A percentile compares a stretch with the other conserved stretches of the same genome.
These are phyloP conservation scores for Ophiocordyceps unilateralis DNA, from an alignment of 2,329 filamentous ascomycete genomes.

Conservation along the genomic window DNA sequence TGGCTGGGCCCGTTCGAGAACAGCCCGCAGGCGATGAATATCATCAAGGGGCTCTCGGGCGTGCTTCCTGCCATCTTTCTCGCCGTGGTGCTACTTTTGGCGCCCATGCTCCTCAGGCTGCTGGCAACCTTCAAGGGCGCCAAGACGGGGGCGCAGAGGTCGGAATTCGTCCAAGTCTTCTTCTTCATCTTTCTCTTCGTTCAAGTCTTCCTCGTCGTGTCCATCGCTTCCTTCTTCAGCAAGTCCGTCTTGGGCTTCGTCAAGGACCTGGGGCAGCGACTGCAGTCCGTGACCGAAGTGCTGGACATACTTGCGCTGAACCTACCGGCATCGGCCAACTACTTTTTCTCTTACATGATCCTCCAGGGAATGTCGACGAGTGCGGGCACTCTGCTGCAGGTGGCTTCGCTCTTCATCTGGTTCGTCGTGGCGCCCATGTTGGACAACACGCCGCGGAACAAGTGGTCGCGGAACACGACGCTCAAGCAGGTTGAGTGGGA, in stretches of 20 bases:
- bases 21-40: conserved; percentile 40
- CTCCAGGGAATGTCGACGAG: conserved; percentile 84
- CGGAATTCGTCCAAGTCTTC: conserved; percentile 75
- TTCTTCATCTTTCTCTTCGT: conserved; percentile 93
- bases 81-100: conserved; percentile 58
- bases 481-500: conserved; percentile 75
- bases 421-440: conserved; percentile 65
- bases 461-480: conserved; percentile 71
- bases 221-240: conserved; percentile 56
- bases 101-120: conserved; percentile 63
- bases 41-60: conserved; percentile 56
- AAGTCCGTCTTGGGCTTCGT: conserved; percentile 48
- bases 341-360: conserved; percentile 98
- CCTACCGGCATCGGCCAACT: conserved; percentile 76
- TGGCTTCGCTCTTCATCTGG: conserved; percentile 63
- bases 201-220: conserved; percentile 86
- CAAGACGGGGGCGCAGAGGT: conserved; percentile 63
- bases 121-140: conserved; percentile 60
- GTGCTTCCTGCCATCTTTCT: conserved; percentile 67
- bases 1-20: conserved; percentile 57
- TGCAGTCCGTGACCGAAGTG: conserved; percentile 44
- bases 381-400: conserved; percentile 73
- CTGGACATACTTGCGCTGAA: conserved; percentile 58
- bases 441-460: conserved; percentile 66
- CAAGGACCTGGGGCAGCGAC: conserved; percentile 23